phyloP scores from a whole-genome alignment of 257 asterid species.

The Fraxinus anomala region DNA sequence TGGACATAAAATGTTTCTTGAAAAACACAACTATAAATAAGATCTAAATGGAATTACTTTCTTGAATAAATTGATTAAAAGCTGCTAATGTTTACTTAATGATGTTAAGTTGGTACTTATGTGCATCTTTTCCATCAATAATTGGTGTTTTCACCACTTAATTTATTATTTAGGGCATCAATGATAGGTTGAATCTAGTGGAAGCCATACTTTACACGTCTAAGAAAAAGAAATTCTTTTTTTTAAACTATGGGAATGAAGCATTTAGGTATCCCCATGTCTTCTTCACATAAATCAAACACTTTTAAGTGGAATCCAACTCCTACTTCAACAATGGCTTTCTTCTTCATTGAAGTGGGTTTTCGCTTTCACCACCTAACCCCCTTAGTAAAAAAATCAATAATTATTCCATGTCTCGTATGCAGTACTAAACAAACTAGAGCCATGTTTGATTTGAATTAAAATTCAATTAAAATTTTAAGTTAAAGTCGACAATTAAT shows the following conservation, averaged over 20 bases:
- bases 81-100: constrained; percentile 20
- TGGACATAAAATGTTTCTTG: not conserved
- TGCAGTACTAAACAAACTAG: not conserved
- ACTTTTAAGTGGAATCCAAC: constrained; percentile 76
- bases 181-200: constrained; percentile 61
- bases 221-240: constrained; percentile 33
- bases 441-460: no score
- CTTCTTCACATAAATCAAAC: constrained; percentile 51
- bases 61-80: constrained; percentile 24
- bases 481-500: no score
- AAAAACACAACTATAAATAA: constrained; percentile 13
- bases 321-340: constrained; percentile 35
- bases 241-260: constrained; percentile 26
- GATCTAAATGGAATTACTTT: constrained; percentile 33
- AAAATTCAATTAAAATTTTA: no score
- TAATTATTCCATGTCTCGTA: not conserved
- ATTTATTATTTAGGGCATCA: constrained; percentile 46
- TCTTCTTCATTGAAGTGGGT: constrained; percentile 37
- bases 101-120: constrained; percentile 34
- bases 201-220: constrained; percentile 69
- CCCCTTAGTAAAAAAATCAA: constrained; percentile 28
- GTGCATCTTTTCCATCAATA: constrained; percentile 53
- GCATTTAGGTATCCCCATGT: constrained; percentile 47
- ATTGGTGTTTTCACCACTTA: constrained; percentile 51
- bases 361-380: constrained; percentile 72